Evolutionary conservation across 2,329 filamentous ascomycete species (phyloP).

Genomic region (Penicillium sp.): DNA sequence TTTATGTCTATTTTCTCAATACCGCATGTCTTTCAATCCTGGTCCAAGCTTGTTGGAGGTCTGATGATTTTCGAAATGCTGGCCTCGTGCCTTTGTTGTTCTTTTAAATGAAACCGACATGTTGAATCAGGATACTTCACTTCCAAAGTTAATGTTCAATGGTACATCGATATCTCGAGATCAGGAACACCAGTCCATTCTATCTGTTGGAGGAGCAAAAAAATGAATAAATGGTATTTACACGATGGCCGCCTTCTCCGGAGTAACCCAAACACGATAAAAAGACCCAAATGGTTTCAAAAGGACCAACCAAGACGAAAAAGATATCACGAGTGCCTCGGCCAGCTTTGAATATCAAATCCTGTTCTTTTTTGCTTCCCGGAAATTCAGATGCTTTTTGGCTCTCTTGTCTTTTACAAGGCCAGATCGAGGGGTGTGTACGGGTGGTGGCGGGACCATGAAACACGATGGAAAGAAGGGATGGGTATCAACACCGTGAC

Average conservation of each 20-base stretch:
- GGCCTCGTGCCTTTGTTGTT: no score
- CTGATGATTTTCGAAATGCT: no score
- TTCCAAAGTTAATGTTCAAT: not conserved
- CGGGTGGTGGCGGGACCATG: conserved; percentile 13
- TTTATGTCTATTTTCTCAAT: no score
- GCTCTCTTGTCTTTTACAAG: conserved; percentile 1
- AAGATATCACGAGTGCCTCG: conserved; percentile 3
- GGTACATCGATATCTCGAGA: conserved; percentile 7
- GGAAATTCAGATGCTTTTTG: conserved; percentile 2
- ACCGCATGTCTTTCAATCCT: no score
- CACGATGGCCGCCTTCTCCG: conserved; percentile 21
- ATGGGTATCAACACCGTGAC: conserved; percentile 48
- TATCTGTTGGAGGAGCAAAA: conserved; percentile 34
- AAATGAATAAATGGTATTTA: conserved; percentile 33
- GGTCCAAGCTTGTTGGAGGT: no score
- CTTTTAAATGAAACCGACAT: no score
- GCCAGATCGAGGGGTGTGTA: conserved; percentile 8
- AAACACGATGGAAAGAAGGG: conserved; percentile 35
- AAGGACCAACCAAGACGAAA: conserved; percentile 3
- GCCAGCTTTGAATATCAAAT: conserved; percentile 5
- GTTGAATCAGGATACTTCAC: not conserved
- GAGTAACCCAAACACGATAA: conserved; percentile 16
- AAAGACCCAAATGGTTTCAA: conserved; percentile 12
- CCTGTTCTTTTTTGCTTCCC: not conserved
- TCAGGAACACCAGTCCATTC: conserved; percentile 27